Percentiles rank a stretch among this genome's conserved stretches.
phyloP scores from a whole-genome alignment of 352 stramenopile species.

The Globisporangium uncinulatum region DNA sequence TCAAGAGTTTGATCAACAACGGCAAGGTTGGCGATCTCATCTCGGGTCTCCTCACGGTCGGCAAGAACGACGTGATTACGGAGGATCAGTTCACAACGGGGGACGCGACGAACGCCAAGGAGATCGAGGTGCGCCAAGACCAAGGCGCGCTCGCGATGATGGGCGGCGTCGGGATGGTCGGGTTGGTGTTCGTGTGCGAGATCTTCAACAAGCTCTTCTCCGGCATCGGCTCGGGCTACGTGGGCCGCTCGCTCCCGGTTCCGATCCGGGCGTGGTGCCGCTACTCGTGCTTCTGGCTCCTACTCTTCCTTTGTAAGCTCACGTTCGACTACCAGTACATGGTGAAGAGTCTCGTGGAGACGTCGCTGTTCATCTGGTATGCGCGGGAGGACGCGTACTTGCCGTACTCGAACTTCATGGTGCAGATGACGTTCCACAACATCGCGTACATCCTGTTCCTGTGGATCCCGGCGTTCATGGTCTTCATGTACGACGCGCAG shows the following conservation, averaged over 20 bases:
- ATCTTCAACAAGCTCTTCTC: constrained; percentile 71
- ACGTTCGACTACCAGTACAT: constrained; percentile 78
- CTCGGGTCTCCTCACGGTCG: constrained; percentile 36
- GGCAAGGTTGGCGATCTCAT: constrained; percentile 57
- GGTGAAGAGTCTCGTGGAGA: constrained; percentile 73
- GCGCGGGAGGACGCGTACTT: constrained; percentile 64
- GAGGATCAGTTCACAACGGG: constrained; percentile 2
- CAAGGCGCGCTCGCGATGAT: constrained; percentile 57
- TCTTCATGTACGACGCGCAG: constrained; percentile 85
- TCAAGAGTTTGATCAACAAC: constrained; percentile 63
- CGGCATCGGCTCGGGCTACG: constrained; percentile 61
- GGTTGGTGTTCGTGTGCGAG: constrained; percentile 51
- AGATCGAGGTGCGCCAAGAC: constrained; percentile 37
- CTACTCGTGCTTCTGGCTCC: constrained; percentile 81
- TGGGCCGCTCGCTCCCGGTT: constrained; percentile 70
- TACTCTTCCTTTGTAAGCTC: constrained; percentile 75
- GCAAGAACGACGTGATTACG: constrained; percentile 18
- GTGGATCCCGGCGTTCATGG: constrained; percentile 77
- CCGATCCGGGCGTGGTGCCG: constrained; percentile 62
- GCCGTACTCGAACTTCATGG: constrained; percentile 78
- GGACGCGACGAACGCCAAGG: constrained; percentile 9
- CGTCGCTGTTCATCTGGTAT: constrained; percentile 78
- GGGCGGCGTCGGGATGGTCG: constrained; percentile 39
- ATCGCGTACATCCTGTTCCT: constrained; percentile 80
- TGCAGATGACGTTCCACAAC: constrained; percentile 82